Base-by-base conservation (phyloP, 139 green algal genomes). In the Picochlorum sp. region DNA sequence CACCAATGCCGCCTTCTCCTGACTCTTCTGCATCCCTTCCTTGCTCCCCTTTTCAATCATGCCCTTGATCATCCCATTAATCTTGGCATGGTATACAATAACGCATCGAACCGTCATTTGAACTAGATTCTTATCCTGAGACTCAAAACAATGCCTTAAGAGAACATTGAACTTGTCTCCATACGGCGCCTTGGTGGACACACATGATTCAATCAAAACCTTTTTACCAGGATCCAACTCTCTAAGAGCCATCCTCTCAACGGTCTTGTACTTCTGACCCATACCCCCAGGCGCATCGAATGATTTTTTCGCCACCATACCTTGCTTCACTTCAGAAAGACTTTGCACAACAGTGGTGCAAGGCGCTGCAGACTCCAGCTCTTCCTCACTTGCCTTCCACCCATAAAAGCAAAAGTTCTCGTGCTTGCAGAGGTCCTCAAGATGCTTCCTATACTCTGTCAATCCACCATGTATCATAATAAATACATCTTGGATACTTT, bases 161-260 rank as follows among this genome's bases (percentile, higher is more conserved):
- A 77, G n/a, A 11, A 61, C 34, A 16, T 75, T 57, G 46, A 84
- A 82, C 18, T 64, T 71, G 45, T 84, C 78, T 6, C 78, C 78
- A 54, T 82, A 81, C 15, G 69, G 75, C 14, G 74, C 78, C 5
- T 66, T 77, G 20, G 74, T 82, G 16, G 45, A 26, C 26, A 82
- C 71, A 24, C 58, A 73, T 46, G 49, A 56, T 32, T 80, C 65
- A 30, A 84, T 21, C 3, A 41, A 37, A 38, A 62, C 77, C 7
- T 26, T 16, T 15, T 67, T 20, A 16, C 71, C 74, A 1, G 66
- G 64, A 24, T 58, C 20, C 1, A 60, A 61, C 30, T 62, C 61
- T 9, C 54, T 15, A n/a, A 72, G 44, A 13, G 61, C 47, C 45
- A 72, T 49, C 50, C 82, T 13, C 54, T 84, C 78, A 47, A 69